These are phyloP conservation scores for Paspalum notatum DNA, from an alignment of 176 grass and related monocot species.

Conservation along the genomic window DNA sequence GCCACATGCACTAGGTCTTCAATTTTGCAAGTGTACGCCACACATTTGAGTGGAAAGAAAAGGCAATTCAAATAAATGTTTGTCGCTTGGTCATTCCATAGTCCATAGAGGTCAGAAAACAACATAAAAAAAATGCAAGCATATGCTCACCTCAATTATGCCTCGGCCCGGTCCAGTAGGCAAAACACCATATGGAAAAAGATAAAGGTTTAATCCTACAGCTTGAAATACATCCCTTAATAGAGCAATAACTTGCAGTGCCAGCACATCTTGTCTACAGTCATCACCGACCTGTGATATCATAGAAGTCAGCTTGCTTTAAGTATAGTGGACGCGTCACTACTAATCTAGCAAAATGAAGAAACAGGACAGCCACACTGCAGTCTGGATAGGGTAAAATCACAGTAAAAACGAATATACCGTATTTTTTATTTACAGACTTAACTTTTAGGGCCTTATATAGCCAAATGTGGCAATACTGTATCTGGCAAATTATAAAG, in stretches of 20 bases:
- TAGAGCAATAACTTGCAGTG: conserved; percentile 94
- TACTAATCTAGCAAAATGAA: conserved; percentile 28
- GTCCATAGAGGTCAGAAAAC: conserved; percentile 2
- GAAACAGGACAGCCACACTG: not conserved
- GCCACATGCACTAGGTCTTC: not conserved
- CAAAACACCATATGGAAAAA: conserved; percentile 96
- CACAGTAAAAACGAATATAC: not conserved
- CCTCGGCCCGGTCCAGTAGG: conserved; percentile 90
- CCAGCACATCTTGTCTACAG: conserved; percentile 99
- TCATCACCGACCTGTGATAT: conserved; percentile 95
- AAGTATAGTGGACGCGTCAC: conserved; percentile 13
- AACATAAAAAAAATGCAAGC: conserved; percentile 1
- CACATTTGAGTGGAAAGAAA: conserved; percentile 21
- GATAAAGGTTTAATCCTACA: conserved; percentile 91
- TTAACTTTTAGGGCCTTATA: not conserved
- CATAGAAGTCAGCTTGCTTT: conserved; percentile 40
- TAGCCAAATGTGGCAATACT: not conserved
- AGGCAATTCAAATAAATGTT: not conserved
- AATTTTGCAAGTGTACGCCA: not conserved
- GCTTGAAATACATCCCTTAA: conserved; percentile 93
- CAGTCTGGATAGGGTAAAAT: conserved; percentile 9
- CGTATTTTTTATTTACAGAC: not conserved
- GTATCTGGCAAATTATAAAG: conserved; percentile 13
- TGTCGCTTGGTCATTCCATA: conserved; percentile 12
- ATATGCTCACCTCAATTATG: conserved; percentile 84